Conservation (phyloP, 306 rosid genomes). For the Gastrolobium villosum region DNA sequence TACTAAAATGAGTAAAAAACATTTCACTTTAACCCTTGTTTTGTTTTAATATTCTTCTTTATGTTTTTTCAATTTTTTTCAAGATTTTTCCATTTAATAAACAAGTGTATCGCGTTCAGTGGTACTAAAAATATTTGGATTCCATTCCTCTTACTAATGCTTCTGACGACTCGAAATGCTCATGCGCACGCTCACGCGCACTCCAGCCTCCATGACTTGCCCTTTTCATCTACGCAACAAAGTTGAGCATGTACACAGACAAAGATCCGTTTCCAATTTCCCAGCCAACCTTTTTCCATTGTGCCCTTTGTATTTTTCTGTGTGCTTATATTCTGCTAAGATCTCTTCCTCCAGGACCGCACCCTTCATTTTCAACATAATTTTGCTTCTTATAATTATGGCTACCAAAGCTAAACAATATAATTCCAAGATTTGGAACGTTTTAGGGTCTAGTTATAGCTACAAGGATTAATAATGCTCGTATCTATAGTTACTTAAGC, state of each 20-base stretch:
- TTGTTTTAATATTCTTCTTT: no score
- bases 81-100: no score
- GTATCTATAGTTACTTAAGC: slow-evolving; percentile 36
- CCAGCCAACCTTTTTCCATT: slow-evolving; percentile 26
- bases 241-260: slow-evolving; percentile 38
- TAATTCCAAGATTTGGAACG: background rate
- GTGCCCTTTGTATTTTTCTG: slow-evolving; percentile 7
- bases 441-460: slow-evolving; percentile 7
- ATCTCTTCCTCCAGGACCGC: slow-evolving; percentile 27
- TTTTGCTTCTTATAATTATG: background rate
- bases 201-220: slow-evolving; percentile 74
- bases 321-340: background rate
- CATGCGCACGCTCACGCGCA: slow-evolving; percentile 47
- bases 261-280: slow-evolving; percentile 14
- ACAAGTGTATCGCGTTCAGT: no score
- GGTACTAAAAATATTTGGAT: background rate
- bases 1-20: no score
- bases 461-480: background rate
- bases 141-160: slow-evolving; percentile 44
- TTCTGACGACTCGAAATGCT: slow-evolving; percentile 59
- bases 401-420: background rate
- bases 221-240: slow-evolving; percentile 67
- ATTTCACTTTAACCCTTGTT: no score
- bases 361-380: background rate
- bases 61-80: no score